Evolutionary conservation across 805 yeast genomes (phyloP).

Genomic region (Sporopachydermia quercuum): DNA sequence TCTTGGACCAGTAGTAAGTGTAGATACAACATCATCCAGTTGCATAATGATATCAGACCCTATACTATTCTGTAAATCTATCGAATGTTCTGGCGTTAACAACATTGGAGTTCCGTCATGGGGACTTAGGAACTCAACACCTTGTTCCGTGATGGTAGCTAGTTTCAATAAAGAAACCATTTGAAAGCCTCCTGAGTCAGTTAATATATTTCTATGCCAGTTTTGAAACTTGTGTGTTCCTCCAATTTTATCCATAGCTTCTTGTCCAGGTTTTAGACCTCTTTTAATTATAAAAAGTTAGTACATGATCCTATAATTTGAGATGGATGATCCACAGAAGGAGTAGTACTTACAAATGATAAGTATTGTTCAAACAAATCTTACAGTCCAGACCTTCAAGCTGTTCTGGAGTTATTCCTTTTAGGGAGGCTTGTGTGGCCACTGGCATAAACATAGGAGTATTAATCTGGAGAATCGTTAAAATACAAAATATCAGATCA

Average conservation of each 20-base stretch:
- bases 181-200: slow-evolving; percentile 31
- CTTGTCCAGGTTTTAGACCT: slow-evolving; percentile 29
- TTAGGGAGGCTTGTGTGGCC: slow-evolving; percentile 30
- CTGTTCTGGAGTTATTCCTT: slow-evolving; percentile 29
- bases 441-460: slow-evolving; percentile 35
- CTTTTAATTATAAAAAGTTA: slow-evolving; percentile 4
- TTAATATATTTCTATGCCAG: slow-evolving; percentile 27
- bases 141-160: slow-evolving; percentile 31
- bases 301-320: too few relatives aligned
- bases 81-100: slow-evolving; percentile 32
- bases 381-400: slow-evolving; percentile 24
- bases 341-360: slow-evolving; percentile 21
- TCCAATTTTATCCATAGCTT: slow-evolving; percentile 24
- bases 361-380: slow-evolving; percentile 28
- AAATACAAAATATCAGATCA: too few relatives aligned
- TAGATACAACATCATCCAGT: slow-evolving; percentile 29
- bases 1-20: slow-evolving; percentile 28
- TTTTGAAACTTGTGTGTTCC: slow-evolving; percentile 28
- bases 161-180: slow-evolving; percentile 29
- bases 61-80: slow-evolving; percentile 26
- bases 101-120: slow-evolving; percentile 32
- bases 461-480: too few relatives aligned
- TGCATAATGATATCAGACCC: slow-evolving; percentile 34
- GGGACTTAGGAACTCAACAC: slow-evolving; percentile 28
- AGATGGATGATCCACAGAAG: too few relatives aligned